phyloP scores from a whole-genome alignment of 2,329 filamentous ascomycete species.

The Nakataea oryzae region DNA sequence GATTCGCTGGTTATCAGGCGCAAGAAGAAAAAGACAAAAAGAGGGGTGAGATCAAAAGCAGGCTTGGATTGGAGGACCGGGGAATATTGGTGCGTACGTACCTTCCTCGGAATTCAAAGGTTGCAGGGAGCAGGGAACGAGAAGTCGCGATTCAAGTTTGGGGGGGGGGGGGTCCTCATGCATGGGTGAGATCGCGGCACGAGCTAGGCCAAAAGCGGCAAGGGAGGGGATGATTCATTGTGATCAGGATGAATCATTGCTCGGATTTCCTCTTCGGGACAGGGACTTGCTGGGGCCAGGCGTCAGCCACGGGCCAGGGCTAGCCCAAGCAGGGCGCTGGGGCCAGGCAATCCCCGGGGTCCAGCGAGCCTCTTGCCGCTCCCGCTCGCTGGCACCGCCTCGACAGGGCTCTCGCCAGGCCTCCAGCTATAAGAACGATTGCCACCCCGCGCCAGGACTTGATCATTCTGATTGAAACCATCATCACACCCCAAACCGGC shows the following conservation, averaged over 20 bases:
- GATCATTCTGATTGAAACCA: background rate
- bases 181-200: background rate
- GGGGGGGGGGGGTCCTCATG: background rate
- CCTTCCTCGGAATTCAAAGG: too few relatives aligned
- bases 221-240: background rate
- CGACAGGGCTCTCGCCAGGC: background rate
- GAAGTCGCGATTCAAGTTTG: background rate
- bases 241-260: background rate
- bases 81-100: background rate
- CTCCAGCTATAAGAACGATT: background rate
- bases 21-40: too few relatives aligned
- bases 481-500: background rate
- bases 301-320: background rate
- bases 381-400: background rate
- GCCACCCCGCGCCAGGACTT: background rate
- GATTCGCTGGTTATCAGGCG: too few relatives aligned
- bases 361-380: too few relatives aligned
- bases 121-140: too few relatives aligned
- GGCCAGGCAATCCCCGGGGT: background rate
- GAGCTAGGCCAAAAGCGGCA: background rate
- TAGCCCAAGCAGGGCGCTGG: background rate
- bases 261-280: background rate
- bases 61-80: background rate
- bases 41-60: too few relatives aligned
- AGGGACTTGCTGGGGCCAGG: background rate